Evolutionary conservation across 805 yeast genomes (phyloP).

Genomic region (Pichia manshurica): DNA sequence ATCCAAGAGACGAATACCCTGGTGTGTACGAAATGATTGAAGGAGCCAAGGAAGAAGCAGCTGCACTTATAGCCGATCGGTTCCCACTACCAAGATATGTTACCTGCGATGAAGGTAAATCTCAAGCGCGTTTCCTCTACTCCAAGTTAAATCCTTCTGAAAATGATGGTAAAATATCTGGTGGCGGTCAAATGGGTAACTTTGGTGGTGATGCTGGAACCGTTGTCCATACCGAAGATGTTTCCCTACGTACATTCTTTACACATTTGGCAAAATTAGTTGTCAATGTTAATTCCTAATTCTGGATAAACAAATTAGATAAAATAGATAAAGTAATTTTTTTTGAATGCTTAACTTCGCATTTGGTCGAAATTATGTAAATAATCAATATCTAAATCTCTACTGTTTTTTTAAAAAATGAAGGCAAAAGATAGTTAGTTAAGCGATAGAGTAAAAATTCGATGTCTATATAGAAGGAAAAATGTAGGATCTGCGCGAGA

Average conservation of each 20-base stretch:
- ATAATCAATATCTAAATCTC: no score
- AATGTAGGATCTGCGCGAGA: no score
- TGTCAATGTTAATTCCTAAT: constrained; percentile 38
- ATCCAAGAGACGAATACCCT: constrained; percentile 87
- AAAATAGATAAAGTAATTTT: neutral
- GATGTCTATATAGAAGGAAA: no score
- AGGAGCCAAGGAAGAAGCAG: constrained; percentile 89
- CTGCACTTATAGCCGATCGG: constrained; percentile 82
- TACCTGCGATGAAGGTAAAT: constrained; percentile 96
- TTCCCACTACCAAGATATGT: constrained; percentile 97
- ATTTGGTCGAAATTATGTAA: no score
- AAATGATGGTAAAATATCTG: constrained; percentile 38
- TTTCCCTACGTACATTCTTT: constrained; percentile 91
- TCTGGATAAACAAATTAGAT: neutral
- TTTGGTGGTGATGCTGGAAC: constrained; percentile 46
- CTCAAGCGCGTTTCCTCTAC: constrained; percentile 94
- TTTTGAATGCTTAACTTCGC: no score
- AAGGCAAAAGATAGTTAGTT: no score
- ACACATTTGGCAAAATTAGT: constrained; percentile 88
- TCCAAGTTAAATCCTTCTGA: constrained; percentile 94
- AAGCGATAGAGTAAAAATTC: no score
- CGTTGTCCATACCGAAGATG: constrained; percentile 94
- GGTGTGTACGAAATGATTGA: constrained; percentile 82
- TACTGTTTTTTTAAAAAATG: no score
- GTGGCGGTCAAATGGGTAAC: constrained; percentile 44